phyloP scores from a whole-genome alignment of 2,329 filamentous ascomycete species.

The Aspergillus pseudoviridinutans region DNA sequence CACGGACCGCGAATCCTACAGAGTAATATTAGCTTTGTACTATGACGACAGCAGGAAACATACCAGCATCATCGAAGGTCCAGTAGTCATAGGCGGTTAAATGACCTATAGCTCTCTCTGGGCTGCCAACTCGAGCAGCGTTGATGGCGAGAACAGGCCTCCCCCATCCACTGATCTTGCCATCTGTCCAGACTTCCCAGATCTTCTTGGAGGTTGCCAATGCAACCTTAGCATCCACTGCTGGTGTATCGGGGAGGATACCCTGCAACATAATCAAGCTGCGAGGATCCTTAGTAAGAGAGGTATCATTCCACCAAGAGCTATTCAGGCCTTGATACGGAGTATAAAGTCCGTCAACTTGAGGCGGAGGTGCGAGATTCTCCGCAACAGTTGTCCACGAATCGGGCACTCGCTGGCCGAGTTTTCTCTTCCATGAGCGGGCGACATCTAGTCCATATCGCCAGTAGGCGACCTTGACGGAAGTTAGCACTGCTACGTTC shows the following conservation, averaged over 20 bases:
- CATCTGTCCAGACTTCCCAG: constrained; percentile 9
- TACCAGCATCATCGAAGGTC: constrained; percentile 15
- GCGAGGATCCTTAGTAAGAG: constrained; percentile 8
- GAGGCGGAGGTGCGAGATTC: constrained; percentile 5
- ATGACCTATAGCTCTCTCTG: constrained; percentile 8
- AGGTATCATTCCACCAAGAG: constrained; percentile 10
- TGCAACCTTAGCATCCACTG: constrained; percentile 3
- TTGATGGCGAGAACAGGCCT: constrained; percentile 13
- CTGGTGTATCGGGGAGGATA: constrained; percentile 8
- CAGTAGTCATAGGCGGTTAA: constrained; percentile 12
- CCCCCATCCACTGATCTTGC: constrained; percentile 14
- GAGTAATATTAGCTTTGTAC: neutral
- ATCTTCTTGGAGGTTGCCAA: constrained; percentile 9
- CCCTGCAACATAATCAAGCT: constrained; percentile 15
- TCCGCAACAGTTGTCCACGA: constrained; percentile 5
- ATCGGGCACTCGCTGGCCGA: neutral
- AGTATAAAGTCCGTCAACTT: constrained; percentile 5
- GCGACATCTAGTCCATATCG: constrained; percentile 10
- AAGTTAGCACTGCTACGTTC: neutral
- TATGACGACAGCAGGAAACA: neutral
- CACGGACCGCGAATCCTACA: constrained; percentile 11
- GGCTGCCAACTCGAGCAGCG: constrained; percentile 8
- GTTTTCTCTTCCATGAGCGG: constrained; percentile 6
- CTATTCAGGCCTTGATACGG: constrained; percentile 12
- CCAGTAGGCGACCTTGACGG: constrained; percentile 11